Base-by-base conservation (phyloP, 2,329 filamentous ascomycete species). In the Colletotrichum costaricense region DNA sequence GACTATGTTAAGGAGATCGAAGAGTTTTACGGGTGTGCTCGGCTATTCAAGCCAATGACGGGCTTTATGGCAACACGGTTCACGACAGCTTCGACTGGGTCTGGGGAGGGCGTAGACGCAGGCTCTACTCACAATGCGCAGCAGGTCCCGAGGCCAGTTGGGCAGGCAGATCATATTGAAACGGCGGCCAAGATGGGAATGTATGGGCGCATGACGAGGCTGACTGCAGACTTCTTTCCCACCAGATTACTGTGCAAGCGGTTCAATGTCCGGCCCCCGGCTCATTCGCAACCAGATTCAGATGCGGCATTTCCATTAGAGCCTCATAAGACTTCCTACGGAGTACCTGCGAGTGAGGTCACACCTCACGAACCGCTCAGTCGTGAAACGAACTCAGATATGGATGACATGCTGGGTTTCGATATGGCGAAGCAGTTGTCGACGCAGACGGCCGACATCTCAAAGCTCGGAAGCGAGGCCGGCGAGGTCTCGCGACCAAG, bases 41-140 rank as follows among this genome's bases (percentile, higher is more conserved):
- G 86, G 72, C 90, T 98, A 24, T 99, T 98, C 86, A 96, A 94
- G 80, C 97, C 97, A 1, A 94, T 97, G 84, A 94, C 94, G 2
- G 95, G 95, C 0, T 88, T 94, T 75, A 98, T 99, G 95, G 97
- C 96, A 19, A 95, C 94, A 24, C 92, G 96, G 0, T 99, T 99
- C 81, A 98, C 95, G 0, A 93, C 93, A 2, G 90, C 91, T 1
- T 90, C 90, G 9, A 86, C 88, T 0, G 77, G 83, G 9, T 78
- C 83, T 6, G 73, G 79, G 8, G 69, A 78, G 1, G 69, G 70
- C 16, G 71, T 78, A 14, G 74, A 75, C 19, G 69, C 63, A 19
- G 65, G 75, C 22, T 67, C 33, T 12, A 75, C 74, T 1, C 78
- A 75, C 4, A 78, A 78, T 2, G 74, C 80, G 1, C 74, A 89